These are phyloP conservation scores for Effrenium voratum DNA, from an alignment of 73 alveolate genomes.

Conservation along the genomic window DNA sequence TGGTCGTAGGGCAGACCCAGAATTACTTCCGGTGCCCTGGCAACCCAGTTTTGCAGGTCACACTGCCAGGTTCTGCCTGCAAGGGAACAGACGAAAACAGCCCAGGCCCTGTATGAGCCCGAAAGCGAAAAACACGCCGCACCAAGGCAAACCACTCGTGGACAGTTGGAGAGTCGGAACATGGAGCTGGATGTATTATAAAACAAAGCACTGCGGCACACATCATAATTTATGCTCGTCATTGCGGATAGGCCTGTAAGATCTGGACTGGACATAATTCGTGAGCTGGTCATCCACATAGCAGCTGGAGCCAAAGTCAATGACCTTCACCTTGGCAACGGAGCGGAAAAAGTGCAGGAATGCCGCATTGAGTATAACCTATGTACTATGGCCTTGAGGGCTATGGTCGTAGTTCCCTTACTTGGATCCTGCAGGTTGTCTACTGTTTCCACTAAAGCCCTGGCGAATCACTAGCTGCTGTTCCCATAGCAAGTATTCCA, in stretches of 20 bases:
- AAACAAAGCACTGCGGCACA: too few species aligned
- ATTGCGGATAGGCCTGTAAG: conserved; percentile 60
- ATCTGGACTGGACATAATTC: conserved; percentile 97
- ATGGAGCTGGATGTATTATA: too few species aligned
- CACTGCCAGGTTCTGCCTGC: background rate
- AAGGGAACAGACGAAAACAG: background rate
- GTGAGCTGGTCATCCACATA: conserved; percentile 98
- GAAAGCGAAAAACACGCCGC: background rate
- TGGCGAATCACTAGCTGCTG: too few species aligned
- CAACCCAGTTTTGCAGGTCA: conserved; percentile 97
- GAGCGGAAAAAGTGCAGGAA: background rate
- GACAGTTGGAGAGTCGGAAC: too few species aligned
- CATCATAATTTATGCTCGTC: too few species aligned
- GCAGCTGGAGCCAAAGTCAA: conserved; percentile 99
- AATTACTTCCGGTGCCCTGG: conserved; percentile 99
- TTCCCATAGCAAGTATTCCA: too few species aligned
- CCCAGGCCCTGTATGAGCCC: background rate
- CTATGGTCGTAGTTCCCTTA: too few species aligned
- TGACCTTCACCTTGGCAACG: conserved; percentile 97
- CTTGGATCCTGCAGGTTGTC: too few species aligned
- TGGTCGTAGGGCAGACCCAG: conserved; percentile 98
- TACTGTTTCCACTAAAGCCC: too few species aligned
- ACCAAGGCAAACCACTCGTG: background rate
- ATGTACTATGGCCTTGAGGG: too few species aligned
- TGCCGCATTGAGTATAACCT: too few species aligned